Conservation (phyloP, 2,329 filamentous ascomycete species). For the Fusarium floridanum region DNA sequence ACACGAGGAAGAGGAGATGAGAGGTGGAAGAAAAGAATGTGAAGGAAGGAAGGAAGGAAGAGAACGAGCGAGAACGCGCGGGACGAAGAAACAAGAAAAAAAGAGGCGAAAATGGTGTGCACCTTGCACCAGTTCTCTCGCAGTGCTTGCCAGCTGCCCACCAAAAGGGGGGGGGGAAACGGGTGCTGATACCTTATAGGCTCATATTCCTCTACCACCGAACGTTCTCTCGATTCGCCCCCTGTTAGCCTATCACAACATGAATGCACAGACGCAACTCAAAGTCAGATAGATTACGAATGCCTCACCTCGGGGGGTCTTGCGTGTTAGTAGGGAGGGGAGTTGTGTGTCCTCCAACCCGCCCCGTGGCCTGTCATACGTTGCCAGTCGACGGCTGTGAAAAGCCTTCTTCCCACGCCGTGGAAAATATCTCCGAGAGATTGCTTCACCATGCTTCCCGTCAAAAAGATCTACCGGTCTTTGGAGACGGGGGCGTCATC, state of each 20-base stretch:
- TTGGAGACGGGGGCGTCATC: conserved; percentile 3
- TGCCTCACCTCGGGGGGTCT: conserved; percentile 3
- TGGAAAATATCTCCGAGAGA: conserved; percentile 5
- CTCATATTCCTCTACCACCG: not conserved
- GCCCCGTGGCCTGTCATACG: conserved; percentile 13
- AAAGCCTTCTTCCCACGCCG: conserved; percentile 12
- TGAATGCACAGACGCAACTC: conserved; percentile 31
- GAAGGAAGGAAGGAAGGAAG: not conserved
- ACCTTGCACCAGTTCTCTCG: conserved; percentile 41
- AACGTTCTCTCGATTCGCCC: conserved; percentile 3
- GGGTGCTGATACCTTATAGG: conserved; percentile 29
- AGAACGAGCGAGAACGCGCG: conserved; percentile 13
- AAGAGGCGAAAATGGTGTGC: conserved; percentile 23
- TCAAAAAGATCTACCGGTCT: not conserved
- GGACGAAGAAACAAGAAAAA: conserved; percentile 21
- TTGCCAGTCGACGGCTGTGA: conserved; percentile 7
- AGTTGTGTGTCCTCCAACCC: conserved; percentile 7
- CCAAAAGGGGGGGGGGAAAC: conserved; percentile 17
- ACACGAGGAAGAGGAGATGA: conserved; percentile 9
- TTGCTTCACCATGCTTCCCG: conserved; percentile 11
- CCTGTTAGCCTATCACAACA: conserved; percentile 35
- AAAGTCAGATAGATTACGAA: conserved; percentile 28
- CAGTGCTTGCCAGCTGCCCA: conserved; percentile 31
- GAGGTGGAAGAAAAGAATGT: conserved; percentile 2
- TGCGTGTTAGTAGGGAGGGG: not conserved